These are phyloP conservation scores for Vanrija humicola DNA, from an alignment of 1,284 basidiomycete genomes.

Conservation along the genomic window DNA sequence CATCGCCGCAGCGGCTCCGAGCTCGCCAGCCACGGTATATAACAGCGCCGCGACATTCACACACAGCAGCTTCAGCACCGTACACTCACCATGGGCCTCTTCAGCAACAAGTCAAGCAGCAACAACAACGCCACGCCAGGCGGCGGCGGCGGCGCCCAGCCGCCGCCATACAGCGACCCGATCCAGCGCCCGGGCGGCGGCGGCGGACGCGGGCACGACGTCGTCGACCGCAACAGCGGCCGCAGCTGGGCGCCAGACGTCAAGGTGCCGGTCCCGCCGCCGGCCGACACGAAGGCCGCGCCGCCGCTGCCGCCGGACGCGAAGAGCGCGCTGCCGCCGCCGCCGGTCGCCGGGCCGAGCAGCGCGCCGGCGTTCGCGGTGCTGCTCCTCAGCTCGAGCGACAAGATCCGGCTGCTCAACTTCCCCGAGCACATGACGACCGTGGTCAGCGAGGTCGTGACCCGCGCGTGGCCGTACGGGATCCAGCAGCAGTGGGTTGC, in stretches of 20 bases:
- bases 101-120: not conserved
- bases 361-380: too few relatives aligned
- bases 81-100: not conserved
- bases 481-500: conserved; percentile 18
- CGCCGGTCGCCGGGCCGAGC: too few relatives aligned
- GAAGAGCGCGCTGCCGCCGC: too few relatives aligned
- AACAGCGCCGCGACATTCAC: not conserved
- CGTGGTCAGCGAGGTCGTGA: not conserved
- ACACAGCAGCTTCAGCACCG: not conserved
- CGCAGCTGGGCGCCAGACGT: too few relatives aligned
- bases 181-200: not conserved
- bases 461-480: conserved; percentile 26
- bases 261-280: not conserved
- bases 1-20: too few relatives aligned
- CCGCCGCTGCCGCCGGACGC: not conserved
- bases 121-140: too few relatives aligned
- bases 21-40: too few relatives aligned
- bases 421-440: not conserved
- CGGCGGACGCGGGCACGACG: too few relatives aligned
- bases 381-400: too few relatives aligned
- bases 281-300: not conserved
- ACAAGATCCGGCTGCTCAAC: conserved; percentile 2
- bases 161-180: not conserved
- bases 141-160: not conserved
- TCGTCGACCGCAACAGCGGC: too few relatives aligned